These are phyloP conservation scores for Durotheca rogersii DNA, from an alignment of 495 filamentous ascomycete species.

Conservation along the genomic window DNA sequence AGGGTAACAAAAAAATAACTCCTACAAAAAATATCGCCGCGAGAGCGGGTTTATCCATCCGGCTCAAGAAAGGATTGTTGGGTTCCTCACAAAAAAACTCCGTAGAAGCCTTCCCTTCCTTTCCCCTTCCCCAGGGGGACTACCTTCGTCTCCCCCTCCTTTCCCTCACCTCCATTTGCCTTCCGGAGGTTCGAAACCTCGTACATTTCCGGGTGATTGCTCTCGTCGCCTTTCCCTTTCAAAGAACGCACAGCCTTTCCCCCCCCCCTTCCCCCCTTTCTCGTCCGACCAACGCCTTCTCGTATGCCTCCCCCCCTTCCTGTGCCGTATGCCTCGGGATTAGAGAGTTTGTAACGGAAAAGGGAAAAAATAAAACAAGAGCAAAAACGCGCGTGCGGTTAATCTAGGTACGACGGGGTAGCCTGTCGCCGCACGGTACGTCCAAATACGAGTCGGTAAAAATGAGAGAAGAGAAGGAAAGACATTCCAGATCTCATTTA, in stretches of 20 bases:
- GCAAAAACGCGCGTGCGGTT: background rate
- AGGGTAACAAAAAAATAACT: too few species aligned
- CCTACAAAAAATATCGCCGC: too few species aligned
- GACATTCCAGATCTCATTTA: conserved; percentile 24
- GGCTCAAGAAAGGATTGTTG: too few species aligned
- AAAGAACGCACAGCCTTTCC: too few species aligned
- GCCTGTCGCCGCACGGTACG: conserved; percentile 4
- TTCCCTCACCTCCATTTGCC: conserved; percentile 20
- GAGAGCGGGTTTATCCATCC: too few species aligned
- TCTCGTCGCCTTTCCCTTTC: conserved; percentile 4
- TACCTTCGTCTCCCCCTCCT: too few species aligned
- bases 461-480: conserved; percentile 5
- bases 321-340: background rate
- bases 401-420: background rate
- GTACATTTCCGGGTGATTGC: conserved; percentile 13
- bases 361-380: background rate
- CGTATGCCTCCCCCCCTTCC: conserved; percentile 9
- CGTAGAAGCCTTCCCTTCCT: too few species aligned
- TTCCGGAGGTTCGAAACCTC: conserved; percentile 21
- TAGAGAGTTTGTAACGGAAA: too few species aligned
- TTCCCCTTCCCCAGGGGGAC: too few species aligned
- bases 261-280: conserved; percentile 2
- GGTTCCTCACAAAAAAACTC: too few species aligned
- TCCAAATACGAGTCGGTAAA: too few species aligned
- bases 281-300: conserved; percentile 21